Evolutionary conservation across 1,284 basidiomycete species (phyloP).

Genomic region (Sporisorium scitamineum): DNA sequence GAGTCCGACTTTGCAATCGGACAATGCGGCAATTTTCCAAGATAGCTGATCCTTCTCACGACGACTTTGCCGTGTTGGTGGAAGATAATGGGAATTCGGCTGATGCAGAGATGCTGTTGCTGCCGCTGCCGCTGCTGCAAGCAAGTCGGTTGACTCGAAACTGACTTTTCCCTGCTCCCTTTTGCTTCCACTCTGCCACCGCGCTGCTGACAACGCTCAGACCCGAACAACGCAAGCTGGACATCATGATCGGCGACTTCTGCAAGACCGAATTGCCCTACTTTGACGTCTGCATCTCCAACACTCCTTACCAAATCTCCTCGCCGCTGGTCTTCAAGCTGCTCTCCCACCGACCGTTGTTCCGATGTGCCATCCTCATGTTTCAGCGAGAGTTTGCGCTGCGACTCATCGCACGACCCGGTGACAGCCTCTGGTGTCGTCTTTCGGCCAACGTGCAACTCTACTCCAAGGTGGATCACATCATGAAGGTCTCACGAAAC

Average conservation of each 20-base stretch:
- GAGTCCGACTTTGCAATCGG: conserved; percentile 56
- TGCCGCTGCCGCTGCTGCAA: conserved; percentile 10
- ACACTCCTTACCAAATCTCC: conserved; percentile 99
- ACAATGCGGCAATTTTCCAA: conserved; percentile 57
- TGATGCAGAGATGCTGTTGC: conserved; percentile 8
- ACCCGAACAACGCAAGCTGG: conserved; percentile 92
- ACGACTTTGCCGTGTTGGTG: not conserved
- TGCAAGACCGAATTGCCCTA: conserved; percentile 96
- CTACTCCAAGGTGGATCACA: conserved; percentile 92
- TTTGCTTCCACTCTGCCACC: not conserved
- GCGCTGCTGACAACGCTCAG: conserved; percentile 71
- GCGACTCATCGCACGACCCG: conserved; percentile 87
- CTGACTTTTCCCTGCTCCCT: conserved; percentile 10
- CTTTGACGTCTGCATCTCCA: conserved; percentile 98
- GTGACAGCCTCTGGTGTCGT: conserved; percentile 88
- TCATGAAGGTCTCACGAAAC: conserved; percentile 95
- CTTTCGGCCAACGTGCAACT: conserved; percentile 97
- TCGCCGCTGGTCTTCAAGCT: conserved; percentile 97
- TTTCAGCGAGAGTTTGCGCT: conserved; percentile 98
- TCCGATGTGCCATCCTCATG: conserved; percentile 96
- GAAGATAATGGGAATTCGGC: not conserved
- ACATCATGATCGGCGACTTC: conserved; percentile 95
- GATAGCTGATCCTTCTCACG: conserved; percentile 33
- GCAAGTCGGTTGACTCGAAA: not conserved
- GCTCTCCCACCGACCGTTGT: conserved; percentile 93